Base-by-base conservation (phyloP, 1,139 yeast species). In the Yamadazyma aaseri region DNA sequence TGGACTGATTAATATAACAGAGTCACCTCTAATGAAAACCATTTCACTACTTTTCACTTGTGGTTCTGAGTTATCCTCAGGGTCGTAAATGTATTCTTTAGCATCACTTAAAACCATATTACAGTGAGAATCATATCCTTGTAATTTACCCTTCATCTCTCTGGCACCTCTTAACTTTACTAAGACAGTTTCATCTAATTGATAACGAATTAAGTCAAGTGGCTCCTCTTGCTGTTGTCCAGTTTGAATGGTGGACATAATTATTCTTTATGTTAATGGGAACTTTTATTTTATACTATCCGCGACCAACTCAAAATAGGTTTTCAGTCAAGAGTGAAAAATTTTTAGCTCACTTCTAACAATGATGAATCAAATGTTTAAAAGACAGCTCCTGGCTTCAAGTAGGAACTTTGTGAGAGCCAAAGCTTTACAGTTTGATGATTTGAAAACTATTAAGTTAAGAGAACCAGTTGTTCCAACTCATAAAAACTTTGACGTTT, bases 151-250 rank as follows among this genome's bases (percentile, higher is more conserved):
- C 29, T 79, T 77, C 63, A 92, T 75, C 56, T 90, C 97, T 49
- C 99, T 76, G 42, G 95, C 95, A n/a, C 97, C 97, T 58, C 98
- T 81, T 41, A 94, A 76, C 57, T 94, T 94, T 38, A 94, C 95
- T 53, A 79, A 76, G 16, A 94, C 90, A 36, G 72, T 66, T 60
- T 92, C 98, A 54, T 94, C 97, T 32, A 94, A 67, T 41, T 90
- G 87, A 43, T 85, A 76, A 46, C 94, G 81, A 47, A 94, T 81
- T 49, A 90, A 73, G 54, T 92, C 97, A 40, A 94, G 76, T 13
- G 99, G 98, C 49, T 69, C 73, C 45, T 67, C 71, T 36, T 54
- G 63, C 32, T 51, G 81, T 42, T 50, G 52, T 37, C 55, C 57
- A 9, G 69, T 53, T 40, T 58, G 56, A 15, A 60, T 51, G 17